These are phyloP conservation scores for Fusarium albidum DNA, from an alignment of 2,329 filamentous ascomycete genomes.

Conservation along the genomic window DNA sequence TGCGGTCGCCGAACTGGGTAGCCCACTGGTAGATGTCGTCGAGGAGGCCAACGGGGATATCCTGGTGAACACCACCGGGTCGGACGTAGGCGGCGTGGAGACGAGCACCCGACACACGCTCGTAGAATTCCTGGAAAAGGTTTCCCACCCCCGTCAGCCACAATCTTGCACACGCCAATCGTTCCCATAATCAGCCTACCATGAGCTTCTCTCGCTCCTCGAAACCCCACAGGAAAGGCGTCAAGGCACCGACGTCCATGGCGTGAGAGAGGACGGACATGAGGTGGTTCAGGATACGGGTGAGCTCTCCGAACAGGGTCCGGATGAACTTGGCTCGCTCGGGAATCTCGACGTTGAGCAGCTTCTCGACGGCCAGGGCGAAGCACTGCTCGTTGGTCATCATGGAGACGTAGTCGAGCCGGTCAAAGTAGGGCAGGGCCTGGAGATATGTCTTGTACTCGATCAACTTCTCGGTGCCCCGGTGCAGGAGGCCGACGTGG, in stretches of 20 bases:
- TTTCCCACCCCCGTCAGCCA: slow-evolving; percentile 17
- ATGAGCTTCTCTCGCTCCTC: slow-evolving; percentile 99
- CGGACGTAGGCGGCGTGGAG: slow-evolving; percentile 97
- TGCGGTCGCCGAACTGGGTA: slow-evolving; percentile 97
- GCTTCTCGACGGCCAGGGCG: slow-evolving; percentile 94
- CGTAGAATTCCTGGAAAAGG: slow-evolving; percentile 88
- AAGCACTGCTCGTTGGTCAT: slow-evolving; percentile 99
- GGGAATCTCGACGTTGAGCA: slow-evolving; percentile 95
- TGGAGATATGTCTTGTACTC: slow-evolving; percentile 99
- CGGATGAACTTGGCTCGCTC: slow-evolving; percentile 96
- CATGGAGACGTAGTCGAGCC: slow-evolving; percentile 99
- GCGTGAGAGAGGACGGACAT: slow-evolving; percentile 98
- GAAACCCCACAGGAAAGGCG: slow-evolving; percentile 98
- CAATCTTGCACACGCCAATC: neutral
- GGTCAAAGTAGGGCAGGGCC: slow-evolving; percentile 97
- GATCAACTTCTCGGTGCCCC: slow-evolving; percentile 99
- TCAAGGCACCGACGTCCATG: slow-evolving; percentile 98
- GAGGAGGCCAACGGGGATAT: slow-evolving; percentile 90
- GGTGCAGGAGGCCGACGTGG: slow-evolving; percentile 94
- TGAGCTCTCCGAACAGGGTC: slow-evolving; percentile 95
- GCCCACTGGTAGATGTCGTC: slow-evolving; percentile 99
- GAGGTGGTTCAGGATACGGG: slow-evolving; percentile 92
- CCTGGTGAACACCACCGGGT: slow-evolving; percentile 94
- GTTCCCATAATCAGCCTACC: slow-evolving; percentile 64
- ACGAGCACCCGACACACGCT: slow-evolving; percentile 97